Evolutionary conservation across 2,329 filamentous ascomycete genomes (phyloP), one percentile per base, ranked within the genome.

Genomic region (Magnaporthiopsis poae): DNA sequence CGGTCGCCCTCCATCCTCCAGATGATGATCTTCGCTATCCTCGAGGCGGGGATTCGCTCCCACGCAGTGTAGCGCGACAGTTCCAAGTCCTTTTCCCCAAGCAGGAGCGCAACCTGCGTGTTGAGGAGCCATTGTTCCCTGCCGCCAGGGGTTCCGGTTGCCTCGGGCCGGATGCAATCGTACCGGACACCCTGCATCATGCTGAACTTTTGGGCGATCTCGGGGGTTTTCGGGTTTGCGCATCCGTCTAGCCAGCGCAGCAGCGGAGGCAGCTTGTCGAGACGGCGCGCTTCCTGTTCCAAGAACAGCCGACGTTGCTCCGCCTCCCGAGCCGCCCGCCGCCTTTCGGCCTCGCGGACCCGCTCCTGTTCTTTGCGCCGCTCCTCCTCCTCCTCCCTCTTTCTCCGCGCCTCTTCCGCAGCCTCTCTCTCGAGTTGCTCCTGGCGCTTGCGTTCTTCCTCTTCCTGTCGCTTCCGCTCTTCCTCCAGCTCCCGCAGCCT

Each of bases 71-170:
- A 88, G 78, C 81, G 79, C 18, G 84, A 83, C 3, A 89, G 79
- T 18, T 79, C 77, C 27, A 88, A 76, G 70, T 89, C 87, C 71
- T 87, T 88, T 71, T 88, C 86, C 18, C 87, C 87, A 1, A 89
- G 77, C 11, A 89, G 80, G 18, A 89, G 76, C 11, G 87, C 86
- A 64, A 84, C 86, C 67, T 88, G 84, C 3, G 83, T 85, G 71
- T 88, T 89, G 64, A 89, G 80, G 66, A 89, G 75, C 86, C 87
- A 89, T 70, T 86, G 85, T 70, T 88, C 86, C 64, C 86, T 81
- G n/a, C 85, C 86, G 62, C 81, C 82, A 1, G 80, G 70, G 13
- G 81, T 83, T 9, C 82, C 82, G 7, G 81, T 84, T 18, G 81
- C 77, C 36, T 80, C 79, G 3, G 81, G 80, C 18, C 80, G 80